Evolutionary conservation across 2,329 filamentous ascomycete genomes (phyloP), one percentile per base, ranked within the genome.

Genomic region (Beauveria rudraprayagi): DNA sequence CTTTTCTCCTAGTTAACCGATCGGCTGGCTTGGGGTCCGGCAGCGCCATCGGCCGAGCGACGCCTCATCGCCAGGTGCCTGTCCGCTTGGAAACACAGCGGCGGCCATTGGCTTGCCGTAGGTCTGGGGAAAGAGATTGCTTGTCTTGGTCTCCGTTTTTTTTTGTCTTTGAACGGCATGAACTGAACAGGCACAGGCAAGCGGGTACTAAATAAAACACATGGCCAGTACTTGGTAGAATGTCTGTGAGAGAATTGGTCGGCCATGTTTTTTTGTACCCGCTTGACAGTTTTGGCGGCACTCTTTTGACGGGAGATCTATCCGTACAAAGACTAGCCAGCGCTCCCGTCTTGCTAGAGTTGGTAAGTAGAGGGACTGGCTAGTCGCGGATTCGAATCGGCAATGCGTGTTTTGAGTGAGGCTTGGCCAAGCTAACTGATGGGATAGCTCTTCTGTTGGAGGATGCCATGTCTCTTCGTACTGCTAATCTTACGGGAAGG

Each of bases 41-140:
- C 40, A 37, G 47, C 40, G 34, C 46, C 46, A 28, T 22, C 28
- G 19, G 19, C 19, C 37, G 30, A 30, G 30, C 34, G 19, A 24
- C 5, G 17, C 53, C 53, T 28, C 28, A 8, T 48, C 10, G n/a
- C 8, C 28, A 26, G 30, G 17, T 26, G 19, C 34, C 22, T 28
- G 19, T 26, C 17, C 16, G 46, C 46, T 58, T 58, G 46, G 46
- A 51, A 51, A 58, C 56, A 10, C 34, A 10, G 1, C 6, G 3
- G 3, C 19, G 1, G 10, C 43, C 37, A 58, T 58, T 58, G 56
- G 56, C 10, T 10, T 40, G 19, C 4, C 3, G 22, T 10, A 17
- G 56, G 56, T 58, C 56, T 43, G 56, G 46, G 46, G 56, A 51
- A 46, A 30, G 46, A 51, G 46, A 58, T 58, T 58, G 46, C 17